Conservation (phyloP, 106 monocot species). For the Dioscorea alata region DNA sequence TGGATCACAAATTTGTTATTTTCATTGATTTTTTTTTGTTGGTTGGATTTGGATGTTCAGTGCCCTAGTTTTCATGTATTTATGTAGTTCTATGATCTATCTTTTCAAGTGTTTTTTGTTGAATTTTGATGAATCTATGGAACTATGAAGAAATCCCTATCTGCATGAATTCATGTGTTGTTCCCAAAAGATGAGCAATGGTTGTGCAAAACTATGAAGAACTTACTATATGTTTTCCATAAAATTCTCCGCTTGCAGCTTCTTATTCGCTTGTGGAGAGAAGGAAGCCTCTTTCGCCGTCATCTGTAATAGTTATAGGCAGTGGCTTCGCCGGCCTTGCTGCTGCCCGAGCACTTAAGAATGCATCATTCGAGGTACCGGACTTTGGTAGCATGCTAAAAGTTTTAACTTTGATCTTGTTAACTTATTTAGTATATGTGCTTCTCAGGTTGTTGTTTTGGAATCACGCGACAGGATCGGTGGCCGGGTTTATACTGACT, state of each 20-base stretch:
- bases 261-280: conserved; percentile 31
- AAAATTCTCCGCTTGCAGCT: conserved; percentile 14
- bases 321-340: conserved; percentile 76
- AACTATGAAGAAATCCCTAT: too few relatives aligned
- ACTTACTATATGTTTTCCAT: too few relatives aligned
- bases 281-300: conserved; percentile 33
- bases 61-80: too few relatives aligned
- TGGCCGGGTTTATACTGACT: conserved; percentile 83
- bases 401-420: not conserved
- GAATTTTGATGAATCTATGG: too few relatives aligned
- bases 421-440: not conserved
- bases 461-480: conserved; percentile 94
- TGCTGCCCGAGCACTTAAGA: conserved; percentile 71
- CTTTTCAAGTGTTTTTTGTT: too few relatives aligned
- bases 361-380: conserved; percentile 83
- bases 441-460: conserved; percentile 73
- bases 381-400: conserved; percentile 1
- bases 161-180: too few relatives aligned
- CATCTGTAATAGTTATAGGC: conserved; percentile 74
- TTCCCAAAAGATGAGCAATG: too few relatives aligned
- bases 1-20: not conserved
- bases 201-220: too few relatives aligned
- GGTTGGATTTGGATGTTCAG: not conserved
- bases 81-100: too few relatives aligned
- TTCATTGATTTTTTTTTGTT: not conserved